Base-by-base conservation (phyloP, 2,329 filamentous ascomycete species). In the Onygenales sp. region DNA sequence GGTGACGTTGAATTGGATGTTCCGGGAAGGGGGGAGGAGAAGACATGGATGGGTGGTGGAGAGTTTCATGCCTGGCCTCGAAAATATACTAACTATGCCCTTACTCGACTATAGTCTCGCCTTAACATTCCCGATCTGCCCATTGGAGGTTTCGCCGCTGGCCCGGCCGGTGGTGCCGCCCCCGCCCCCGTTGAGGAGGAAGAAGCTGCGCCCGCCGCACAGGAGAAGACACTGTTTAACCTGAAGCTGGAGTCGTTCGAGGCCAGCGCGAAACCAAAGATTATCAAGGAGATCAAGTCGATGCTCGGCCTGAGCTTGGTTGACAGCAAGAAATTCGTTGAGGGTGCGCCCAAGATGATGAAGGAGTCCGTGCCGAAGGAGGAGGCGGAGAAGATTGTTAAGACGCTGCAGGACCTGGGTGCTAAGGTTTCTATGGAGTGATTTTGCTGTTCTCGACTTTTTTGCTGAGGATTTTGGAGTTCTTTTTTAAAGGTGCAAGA, bases 321-420 rank as follows among this genome's bases (percentile, higher is more conserved):
- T 63, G 93, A 99, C 75, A 95, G 89, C 77, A 99, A 99, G 86
- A 99, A 99, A 80, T 99, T 99, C 67, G 93, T 98, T 61, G 93
- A 99, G 81, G 89, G 88, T 69, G 91, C 88, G 63, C 93, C 93
- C 60, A 99, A 99, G 86, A 78, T 89, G 73, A 88, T 99, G 89
- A 97, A 97, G 85, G 93, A 99, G 77, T 91, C 87, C 50, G 90
- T 98, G 62, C 87, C 92, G 59, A 99, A 98, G 83, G 93, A 99
- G 68, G 94, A 99, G 72, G 90, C 89, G 7, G 92, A 97, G 81
- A 98, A 98, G 85, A 96, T 98, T 67, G 83, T 98, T 55, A 88
- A 89, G 72, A 84, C 88, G 43, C 81, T 99, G 78, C 97, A 97
- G 83, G 91, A 82, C 61, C 77, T 99, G 57, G 93, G 93, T 60